Percentiles rank a stretch among this genome's conserved stretches.
Conservation (phyloP, 331 rosid genomes). For the Stylosanthes scabra region DNA sequence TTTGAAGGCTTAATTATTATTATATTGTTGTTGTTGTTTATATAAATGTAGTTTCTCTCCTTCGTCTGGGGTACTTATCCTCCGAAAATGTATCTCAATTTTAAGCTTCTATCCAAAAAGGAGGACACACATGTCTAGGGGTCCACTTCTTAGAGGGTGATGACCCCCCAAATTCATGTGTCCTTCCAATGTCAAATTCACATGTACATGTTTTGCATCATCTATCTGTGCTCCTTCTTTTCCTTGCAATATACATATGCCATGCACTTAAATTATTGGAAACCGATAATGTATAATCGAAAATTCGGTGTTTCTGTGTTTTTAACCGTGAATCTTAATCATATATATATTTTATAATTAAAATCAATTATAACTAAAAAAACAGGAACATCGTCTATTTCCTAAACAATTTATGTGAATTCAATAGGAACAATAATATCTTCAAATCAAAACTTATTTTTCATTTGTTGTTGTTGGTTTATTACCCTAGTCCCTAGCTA, state of each 20-base stretch:
- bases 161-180: constrained; percentile 11
- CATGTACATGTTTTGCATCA: constrained; percentile 14
- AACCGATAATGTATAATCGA: too few species aligned
- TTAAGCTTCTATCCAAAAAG: constrained; percentile 43
- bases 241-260: not conserved
- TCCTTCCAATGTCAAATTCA: constrained; percentile 29
- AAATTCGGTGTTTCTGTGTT: too few species aligned
- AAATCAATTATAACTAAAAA: too few species aligned
- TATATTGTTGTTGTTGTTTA: not conserved
- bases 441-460: too few species aligned
- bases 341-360: too few species aligned
- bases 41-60: constrained; percentile 30
- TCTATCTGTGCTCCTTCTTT: constrained; percentile 18
- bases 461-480: too few species aligned
- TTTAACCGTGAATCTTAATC: too few species aligned
- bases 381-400: too few species aligned
- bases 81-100: constrained; percentile 38
- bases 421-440: too few species aligned
- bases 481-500: too few species aligned
- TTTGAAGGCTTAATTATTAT: not conserved
- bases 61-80: constrained; percentile 17
- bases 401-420: too few species aligned
- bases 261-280: too few species aligned
- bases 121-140: constrained; percentile 26
- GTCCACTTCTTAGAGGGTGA: constrained; percentile 8